A percentile compares a stretch with the other conserved stretches of the same genome.
These are phyloP conservation scores for Xylariaceae sp. DNA, from an alignment of 2,329 filamentous ascomycete species.

Conservation along the genomic window DNA sequence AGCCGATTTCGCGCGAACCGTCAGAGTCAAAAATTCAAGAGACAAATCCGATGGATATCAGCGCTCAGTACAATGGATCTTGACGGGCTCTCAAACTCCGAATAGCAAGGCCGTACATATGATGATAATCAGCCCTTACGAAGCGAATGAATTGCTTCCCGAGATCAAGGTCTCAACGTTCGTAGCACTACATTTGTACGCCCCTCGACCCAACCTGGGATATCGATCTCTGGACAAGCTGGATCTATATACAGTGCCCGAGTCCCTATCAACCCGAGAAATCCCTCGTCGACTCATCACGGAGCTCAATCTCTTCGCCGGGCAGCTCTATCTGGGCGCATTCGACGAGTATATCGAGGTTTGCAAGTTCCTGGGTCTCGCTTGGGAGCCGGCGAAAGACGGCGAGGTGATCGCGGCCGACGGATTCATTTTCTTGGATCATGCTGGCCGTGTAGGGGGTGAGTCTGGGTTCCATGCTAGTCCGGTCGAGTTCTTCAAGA, in stretches of 20 bases:
- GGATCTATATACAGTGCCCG: constrained; percentile 32
- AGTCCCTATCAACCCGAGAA: neutral
- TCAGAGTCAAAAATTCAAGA: neutral
- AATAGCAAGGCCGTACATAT: constrained; percentile 45
- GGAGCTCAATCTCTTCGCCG: constrained; percentile 70
- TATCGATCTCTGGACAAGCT: constrained; percentile 28
- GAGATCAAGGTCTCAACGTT: constrained; percentile 5
- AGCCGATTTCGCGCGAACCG: constrained; percentile 13
- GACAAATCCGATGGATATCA: constrained; percentile 3
- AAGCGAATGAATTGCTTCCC: constrained; percentile 32
- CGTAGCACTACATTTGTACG: constrained; percentile 35
- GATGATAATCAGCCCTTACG: constrained; percentile 38
- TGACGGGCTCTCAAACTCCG: neutral
- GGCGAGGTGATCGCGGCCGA: constrained; percentile 37
- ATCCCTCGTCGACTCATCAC: constrained; percentile 27
- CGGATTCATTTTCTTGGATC: constrained; percentile 43
- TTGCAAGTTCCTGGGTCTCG: constrained; percentile 60
- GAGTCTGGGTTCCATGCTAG: constrained; percentile 16
- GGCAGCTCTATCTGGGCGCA: constrained; percentile 67
- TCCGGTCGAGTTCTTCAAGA: constrained; percentile 22
- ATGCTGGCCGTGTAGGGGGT: constrained; percentile 43
- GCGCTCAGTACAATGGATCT: constrained; percentile 10
- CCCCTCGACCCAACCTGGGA: constrained; percentile 22
- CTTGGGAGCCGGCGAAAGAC: constrained; percentile 33
- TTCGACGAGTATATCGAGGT: constrained; percentile 60